Conservation (phyloP, 2,329 filamentous ascomycete species). For the Calonectria leucothoes region DNA sequence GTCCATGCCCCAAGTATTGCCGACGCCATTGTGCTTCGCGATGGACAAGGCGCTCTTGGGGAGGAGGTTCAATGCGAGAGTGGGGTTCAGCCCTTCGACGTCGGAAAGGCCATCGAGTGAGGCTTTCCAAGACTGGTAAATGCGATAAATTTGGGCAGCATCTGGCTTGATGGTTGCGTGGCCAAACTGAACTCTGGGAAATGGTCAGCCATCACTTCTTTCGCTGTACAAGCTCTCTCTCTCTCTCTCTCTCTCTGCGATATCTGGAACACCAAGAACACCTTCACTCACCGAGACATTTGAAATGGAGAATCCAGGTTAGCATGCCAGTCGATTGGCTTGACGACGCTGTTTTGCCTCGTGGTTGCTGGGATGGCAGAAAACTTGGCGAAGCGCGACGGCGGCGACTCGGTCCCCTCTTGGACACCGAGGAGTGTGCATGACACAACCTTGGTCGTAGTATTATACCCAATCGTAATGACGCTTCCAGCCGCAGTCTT, state of each 20-base stretch:
- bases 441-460: conserved; percentile 35
- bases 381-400: conserved; percentile 14
- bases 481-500: conserved; percentile 46
- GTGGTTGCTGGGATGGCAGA: not conserved
- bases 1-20: conserved; percentile 14
- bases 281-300: conserved; percentile 50
- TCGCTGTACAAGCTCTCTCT: too few relatives aligned
- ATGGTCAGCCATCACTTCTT: too few relatives aligned
- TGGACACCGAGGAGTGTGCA: conserved; percentile 48
- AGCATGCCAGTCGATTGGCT: conserved; percentile 41
- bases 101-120: conserved; percentile 41
- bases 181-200: conserved; percentile 44
- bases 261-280: too few relatives aligned
- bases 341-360: conserved; percentile 42
- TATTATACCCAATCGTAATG: conserved; percentile 45
- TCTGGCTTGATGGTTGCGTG: conserved; percentile 51
- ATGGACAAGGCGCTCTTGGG: not conserved
- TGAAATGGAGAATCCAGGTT: conserved; percentile 46
- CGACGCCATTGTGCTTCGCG: conserved; percentile 17
- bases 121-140: conserved; percentile 49
- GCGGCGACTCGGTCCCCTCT: conserved; percentile 28
- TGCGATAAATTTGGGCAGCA: conserved; percentile 41
- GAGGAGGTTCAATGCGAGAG: conserved; percentile 11
- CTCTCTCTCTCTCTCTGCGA: too few relatives aligned
- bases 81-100: conserved; percentile 14